Base-by-base conservation (phyloP, 805 yeast genomes). In the Peterozyma xylosa region DNA sequence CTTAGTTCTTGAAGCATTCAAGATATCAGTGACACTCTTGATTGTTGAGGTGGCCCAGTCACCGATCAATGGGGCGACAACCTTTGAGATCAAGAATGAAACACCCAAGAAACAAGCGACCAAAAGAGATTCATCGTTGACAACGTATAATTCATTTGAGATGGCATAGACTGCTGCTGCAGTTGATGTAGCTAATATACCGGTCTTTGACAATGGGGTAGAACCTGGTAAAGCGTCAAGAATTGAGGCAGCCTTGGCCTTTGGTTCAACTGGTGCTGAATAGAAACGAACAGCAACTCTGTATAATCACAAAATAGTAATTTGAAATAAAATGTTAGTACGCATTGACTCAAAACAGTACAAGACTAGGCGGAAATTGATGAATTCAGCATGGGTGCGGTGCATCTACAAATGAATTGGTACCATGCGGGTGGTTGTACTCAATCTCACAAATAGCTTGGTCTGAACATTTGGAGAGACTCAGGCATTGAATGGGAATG, bases 111-210 rank as follows among this genome's bases (percentile, higher is more conserved):
- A 93, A 49, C 95, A 82, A 50, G 76, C 78, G 44, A 89, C 76
- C 66, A 93, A 73, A 56, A 88, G 78, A 60, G 96, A 76, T 77
- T 93, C 99, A 63, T 89, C 97, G 69, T 91, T 95, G 61, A 93
- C 75, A 55, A 93, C 86, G 70, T 90, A 83, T 55, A 93, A 76
- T 68, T 88, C 95, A 70, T 87, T 88, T 58, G 96, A 85, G 63
- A 93, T 82, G 53, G 96, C 96, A 71, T 89, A 93, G 55, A 91
- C 67, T 48, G 95, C 82, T 46, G 96, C 98, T 50, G 97, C 97
- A 49, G 96, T 80, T 49, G 91, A 78, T 43, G 99, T 90, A 59
- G 96, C 96, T 60, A 93, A 74, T 61, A 90, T 77, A 62, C 97
- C 96, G 50, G 97, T 88, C 80, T 93, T 93, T 54, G 96, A 79